Evolutionary conservation across 139 green algal genomes (phyloP), one percentile per base, ranked within the genome.

Genomic region (Yamagishiella unicocca): DNA sequence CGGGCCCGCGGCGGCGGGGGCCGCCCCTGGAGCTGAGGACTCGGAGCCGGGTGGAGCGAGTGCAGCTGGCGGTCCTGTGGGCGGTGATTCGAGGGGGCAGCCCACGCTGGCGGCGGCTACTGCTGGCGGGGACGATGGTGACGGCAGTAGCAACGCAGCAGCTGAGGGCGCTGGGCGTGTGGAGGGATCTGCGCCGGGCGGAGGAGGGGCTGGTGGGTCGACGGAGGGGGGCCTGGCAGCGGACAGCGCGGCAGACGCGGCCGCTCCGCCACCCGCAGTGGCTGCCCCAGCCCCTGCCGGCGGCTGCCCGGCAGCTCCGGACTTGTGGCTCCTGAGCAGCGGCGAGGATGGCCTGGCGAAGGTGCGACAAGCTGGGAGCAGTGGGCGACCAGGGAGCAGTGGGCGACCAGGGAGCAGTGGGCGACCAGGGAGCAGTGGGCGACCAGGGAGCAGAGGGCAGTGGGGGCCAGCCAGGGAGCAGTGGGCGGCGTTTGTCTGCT

Each of bases 341-440:
- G 67, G 82, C 12, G 67, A 87, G 67, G 82, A 87, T 55, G 50
- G 67, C 12, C 50, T 68, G 64, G 80, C 80, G 2, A 86, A 86
- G 80, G 80, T 75, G 58, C 62, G 10, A 17, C 50, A 17, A 10
- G 50, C 12, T 58, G 50, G 12, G 50, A 24, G 50, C 50, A 10
- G 50, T 14, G 50, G 12, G 50, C 50, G 50, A 58, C 12, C 50
- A 24, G 12, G 14, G 58, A 67, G 58, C 17, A 25, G 58, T 58
- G 12, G 50, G 12, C 50, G 50, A 58, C 12, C 50, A 24, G 12
- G 14, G 58, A 67, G 58, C 17, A 25, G 58, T 21, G 17, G 17
- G 64, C 2, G 25, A 73, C 6, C n/a, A 24, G 17, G 3, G 3
- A 73, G 17, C 8, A 73, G 64, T 31, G 24, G 58, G n/a, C n/a